phyloP scores from a whole-genome alignment of 1,284 basidiomycete species.

The Ceratobasidium theobromae region DNA sequence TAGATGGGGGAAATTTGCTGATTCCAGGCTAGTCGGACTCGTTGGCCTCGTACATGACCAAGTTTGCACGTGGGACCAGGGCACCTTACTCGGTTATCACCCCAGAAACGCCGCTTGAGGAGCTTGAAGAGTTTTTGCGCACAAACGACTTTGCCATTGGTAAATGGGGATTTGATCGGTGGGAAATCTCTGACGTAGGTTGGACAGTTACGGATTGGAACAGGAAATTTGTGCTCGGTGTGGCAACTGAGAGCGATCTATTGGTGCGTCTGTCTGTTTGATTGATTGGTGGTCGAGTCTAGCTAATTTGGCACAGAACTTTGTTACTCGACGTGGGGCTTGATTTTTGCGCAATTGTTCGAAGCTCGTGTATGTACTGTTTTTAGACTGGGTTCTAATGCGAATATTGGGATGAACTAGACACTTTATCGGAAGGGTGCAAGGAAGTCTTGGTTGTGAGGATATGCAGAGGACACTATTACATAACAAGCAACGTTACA shows the following conservation, averaged over 20 bases:
- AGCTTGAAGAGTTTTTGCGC: slow-evolving; percentile 73
- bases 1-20: not conserved
- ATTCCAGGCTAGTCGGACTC: slow-evolving; percentile 55
- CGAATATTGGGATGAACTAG: not conserved
- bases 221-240: slow-evolving; percentile 82
- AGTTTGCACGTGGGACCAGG: slow-evolving; percentile 68
- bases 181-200: no score
- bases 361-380: not conserved
- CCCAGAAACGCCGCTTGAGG: slow-evolving; percentile 71
- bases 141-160: slow-evolving; percentile 76
- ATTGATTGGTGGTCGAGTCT: no score
- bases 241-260: slow-evolving; percentile 78
- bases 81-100: slow-evolving; percentile 73
- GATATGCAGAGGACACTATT: no score
- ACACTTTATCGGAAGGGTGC: not conserved
- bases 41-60: slow-evolving; percentile 68
- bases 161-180: slow-evolving; percentile 45
- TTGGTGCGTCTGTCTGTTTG: slow-evolving; percentile 50
- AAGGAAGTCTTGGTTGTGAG: not conserved
- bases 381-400: not conserved
- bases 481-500: no score
- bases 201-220: slow-evolving; percentile 72
- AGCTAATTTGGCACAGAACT: slow-evolving; percentile 37
- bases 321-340: slow-evolving; percentile 36
- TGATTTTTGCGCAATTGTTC: not conserved